A percentile compares a stretch with the other conserved stretches of the same genome.
Evolutionary conservation across 2,329 filamentous ascomycete genomes (phyloP).

Genomic region (Cercospora sojina): DNA sequence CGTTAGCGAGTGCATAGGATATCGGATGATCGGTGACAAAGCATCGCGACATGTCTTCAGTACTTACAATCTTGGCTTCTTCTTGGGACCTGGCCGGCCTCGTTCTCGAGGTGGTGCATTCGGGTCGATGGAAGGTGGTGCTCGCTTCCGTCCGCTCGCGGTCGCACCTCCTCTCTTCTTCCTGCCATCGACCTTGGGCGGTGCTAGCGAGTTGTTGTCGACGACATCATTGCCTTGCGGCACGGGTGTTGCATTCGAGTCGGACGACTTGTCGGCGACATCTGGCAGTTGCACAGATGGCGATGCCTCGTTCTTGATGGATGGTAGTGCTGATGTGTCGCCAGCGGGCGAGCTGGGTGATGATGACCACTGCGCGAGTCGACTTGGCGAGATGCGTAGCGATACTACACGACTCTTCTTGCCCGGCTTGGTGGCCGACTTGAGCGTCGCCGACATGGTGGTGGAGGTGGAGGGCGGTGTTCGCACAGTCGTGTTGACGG

Average conservation of each 20-base stretch:
- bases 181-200: constrained; percentile 48
- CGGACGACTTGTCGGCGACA: constrained; percentile 42
- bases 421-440: constrained; percentile 27
- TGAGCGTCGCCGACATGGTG: constrained; percentile 31
- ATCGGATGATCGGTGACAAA: not conserved
- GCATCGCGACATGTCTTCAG: not conserved
- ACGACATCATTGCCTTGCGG: constrained; percentile 38
- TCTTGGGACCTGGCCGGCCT: constrained; percentile 92
- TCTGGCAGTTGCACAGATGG: constrained; percentile 38
- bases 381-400: constrained; percentile 30
- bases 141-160: constrained; percentile 34
- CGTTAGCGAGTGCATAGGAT: constrained; percentile 27
- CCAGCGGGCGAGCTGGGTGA: constrained; percentile 24
- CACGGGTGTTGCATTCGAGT: constrained; percentile 44
- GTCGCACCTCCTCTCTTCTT: constrained; percentile 66
- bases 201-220: constrained; percentile 44
- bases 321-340: not conserved
- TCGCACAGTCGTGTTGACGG: not conserved
- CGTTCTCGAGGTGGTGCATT: constrained; percentile 35
- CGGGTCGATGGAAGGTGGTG: constrained; percentile 50
- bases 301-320: constrained; percentile 41
- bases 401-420: constrained; percentile 36
- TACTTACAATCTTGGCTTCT: constrained; percentile 89
- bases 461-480: not conserved
- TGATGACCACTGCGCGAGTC: constrained; percentile 35